Base-by-base conservation (phyloP, 2,329 filamentous ascomycete species). In the Amylocarpus encephaloides region DNA sequence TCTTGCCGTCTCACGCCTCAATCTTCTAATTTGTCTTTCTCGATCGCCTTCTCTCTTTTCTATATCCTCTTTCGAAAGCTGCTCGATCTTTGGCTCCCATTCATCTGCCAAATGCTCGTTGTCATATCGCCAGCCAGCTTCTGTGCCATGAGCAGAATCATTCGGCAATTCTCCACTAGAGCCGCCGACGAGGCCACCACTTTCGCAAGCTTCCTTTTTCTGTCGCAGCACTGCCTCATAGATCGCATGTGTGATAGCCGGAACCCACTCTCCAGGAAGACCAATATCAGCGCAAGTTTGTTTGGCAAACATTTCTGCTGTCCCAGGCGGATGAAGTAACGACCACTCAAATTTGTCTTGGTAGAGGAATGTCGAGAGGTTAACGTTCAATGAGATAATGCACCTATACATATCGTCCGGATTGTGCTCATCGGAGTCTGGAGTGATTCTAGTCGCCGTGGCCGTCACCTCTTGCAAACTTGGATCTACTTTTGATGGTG, bases 301-400 rank as follows among this genome's bases (percentile, higher is more conserved):
- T 65, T 88, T 89, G 32, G 93, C 91, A 67, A 97, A 97, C 11
- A 85, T 82, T 67, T 98, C 92, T 0, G 93, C 89, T 38, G 92
- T 90, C 18, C 92, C 92, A 1, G 90, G 86, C 2, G 91, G 90
- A 63, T 97, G 91, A 15, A 95, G 75, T 16, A 98, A 74, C 5
- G 92, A 97, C 92, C 92, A 97, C 67, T 97, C 92, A 57, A 98
- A 97, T 64, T 91, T 95, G 74, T 98, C 93, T 3, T 88, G 94
- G 68, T 96, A 97, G 11, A 97, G 78, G 60, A 87, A 84, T 49
- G 94, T 95, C 47, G 90, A 84, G 18, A 97, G 77, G 64, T 95
- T 96, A 63, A 98, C 87, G 65, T 87, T 95, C 40, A 98, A 74
- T 40, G 82, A 88, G 59, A 98, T 84, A 61, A 97, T 86, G 66